Conservation (phyloP, 23 red algal genomes). For the Gracilariopsis chorda region DNA sequence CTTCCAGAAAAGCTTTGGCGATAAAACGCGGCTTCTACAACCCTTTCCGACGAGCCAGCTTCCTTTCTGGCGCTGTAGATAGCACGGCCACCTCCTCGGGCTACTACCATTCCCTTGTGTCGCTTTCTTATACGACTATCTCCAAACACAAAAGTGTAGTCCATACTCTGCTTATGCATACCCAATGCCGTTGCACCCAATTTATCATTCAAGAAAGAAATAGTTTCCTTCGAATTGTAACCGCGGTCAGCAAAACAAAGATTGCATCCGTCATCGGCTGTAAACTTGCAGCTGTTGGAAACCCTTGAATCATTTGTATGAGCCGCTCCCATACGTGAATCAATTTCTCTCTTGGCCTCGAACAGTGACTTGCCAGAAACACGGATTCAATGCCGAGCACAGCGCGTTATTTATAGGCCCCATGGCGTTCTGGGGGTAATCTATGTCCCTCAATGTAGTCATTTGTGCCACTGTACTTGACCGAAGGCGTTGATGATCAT, state of each 20-base stretch:
- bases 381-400: neutral
- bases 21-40: neutral
- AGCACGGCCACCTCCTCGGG: neutral
- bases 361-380: neutral
- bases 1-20: neutral
- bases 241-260: neutral
- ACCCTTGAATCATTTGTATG: neutral
- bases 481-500: neutral
- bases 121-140: neutral
- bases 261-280: neutral
- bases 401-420: neutral
- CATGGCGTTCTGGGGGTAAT: neutral
- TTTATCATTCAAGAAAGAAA: neutral
- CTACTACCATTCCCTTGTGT: neutral
- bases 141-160: constrained; percentile 19
- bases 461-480: neutral
- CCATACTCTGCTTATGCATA: neutral
- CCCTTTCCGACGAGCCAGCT: neutral
- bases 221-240: neutral
- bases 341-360: neutral
- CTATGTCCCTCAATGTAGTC: neutral
- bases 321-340: neutral
- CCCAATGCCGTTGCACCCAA: neutral
- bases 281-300: neutral
- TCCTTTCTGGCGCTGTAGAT: neutral